These are phyloP conservation scores for Stramenopiles sp. DNA, from an alignment of 352 stramenopile species.

Conservation along the genomic window DNA sequence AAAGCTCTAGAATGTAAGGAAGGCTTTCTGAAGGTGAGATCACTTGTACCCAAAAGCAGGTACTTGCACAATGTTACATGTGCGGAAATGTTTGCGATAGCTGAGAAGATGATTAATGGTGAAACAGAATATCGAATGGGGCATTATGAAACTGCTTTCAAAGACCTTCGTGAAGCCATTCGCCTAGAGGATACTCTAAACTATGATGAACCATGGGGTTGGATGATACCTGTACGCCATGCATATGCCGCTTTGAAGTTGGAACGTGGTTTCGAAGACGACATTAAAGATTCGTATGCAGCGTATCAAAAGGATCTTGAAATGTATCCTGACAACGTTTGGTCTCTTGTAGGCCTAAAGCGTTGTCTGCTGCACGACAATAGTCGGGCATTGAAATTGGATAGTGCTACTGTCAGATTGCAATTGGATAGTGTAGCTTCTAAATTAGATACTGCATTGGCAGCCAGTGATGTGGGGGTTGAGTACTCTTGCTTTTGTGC, in stretches of 20 bases:
- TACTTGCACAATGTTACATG: constrained; percentile 20
- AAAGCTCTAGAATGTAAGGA: constrained; percentile 34
- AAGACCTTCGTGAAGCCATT: constrained; percentile 34
- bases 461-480: no score
- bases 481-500: no score
- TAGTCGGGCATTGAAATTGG: no score
- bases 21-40: constrained; percentile 27
- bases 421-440: no score
- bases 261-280: no score
- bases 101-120: constrained; percentile 38
- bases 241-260: constrained; percentile 40
- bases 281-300: no score
- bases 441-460: no score
- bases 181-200: constrained; percentile 33
- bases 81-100: constrained; percentile 36
- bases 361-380: no score
- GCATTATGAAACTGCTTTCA: constrained; percentile 37
- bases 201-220: constrained; percentile 49
- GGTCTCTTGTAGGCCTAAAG: no score
- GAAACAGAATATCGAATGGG: constrained; percentile 46
- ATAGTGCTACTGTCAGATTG: no score
- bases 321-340: no score
- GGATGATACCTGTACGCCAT: constrained; percentile 46
- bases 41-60: background rate
- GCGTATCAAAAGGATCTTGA: no score